phyloP scores from a whole-genome alignment of 495 filamentous ascomycete species.

The Penicillium silybi region DNA sequence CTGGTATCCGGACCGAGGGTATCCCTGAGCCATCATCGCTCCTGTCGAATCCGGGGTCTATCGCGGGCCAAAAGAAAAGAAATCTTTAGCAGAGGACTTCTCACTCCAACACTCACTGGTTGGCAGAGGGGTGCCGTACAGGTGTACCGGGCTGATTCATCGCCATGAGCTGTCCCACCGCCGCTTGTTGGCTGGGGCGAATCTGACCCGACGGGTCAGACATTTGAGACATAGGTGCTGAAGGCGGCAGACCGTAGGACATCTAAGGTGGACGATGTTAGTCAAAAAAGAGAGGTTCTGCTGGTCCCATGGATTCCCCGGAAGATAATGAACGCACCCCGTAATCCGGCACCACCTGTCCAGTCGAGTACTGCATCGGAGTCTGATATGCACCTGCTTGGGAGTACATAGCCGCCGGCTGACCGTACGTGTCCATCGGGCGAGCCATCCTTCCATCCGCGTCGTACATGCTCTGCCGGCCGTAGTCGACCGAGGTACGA shows the following conservation, averaged over 20 bases:
- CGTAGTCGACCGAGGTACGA: slow-evolving; percentile 44
- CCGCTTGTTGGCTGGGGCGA: slow-evolving; percentile 37
- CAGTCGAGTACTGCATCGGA: slow-evolving; percentile 37
- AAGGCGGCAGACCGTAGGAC: slow-evolving; percentile 32
- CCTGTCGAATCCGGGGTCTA: slow-evolving; percentile 41
- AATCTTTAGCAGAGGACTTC: slow-evolving; percentile 29
- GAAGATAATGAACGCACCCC: slow-evolving; percentile 30
- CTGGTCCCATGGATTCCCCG: neutral
- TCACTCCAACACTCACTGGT: slow-evolving; percentile 20
- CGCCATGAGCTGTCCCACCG: slow-evolving; percentile 40
- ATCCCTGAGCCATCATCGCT: slow-evolving; percentile 41
- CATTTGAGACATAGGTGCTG: slow-evolving; percentile 35
- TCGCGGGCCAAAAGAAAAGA: slow-evolving; percentile 19
- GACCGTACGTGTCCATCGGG: slow-evolving; percentile 39
- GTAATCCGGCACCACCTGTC: slow-evolving; percentile 42
- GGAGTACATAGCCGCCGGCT: slow-evolving; percentile 36
- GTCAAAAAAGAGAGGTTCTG: neutral
- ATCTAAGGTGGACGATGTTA: slow-evolving; percentile 23
- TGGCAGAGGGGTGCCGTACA: slow-evolving; percentile 37
- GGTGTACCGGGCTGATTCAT: slow-evolving; percentile 43
- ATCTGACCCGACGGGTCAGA: slow-evolving; percentile 35
- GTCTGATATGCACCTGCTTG: slow-evolving; percentile 37
- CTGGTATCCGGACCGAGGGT: slow-evolving; percentile 34
- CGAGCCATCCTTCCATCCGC: slow-evolving; percentile 37
- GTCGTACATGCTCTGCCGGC: slow-evolving; percentile 38